Evolutionary conservation across 2,329 filamentous ascomycete genomes (phyloP), one percentile per base, ranked within the genome.

Genomic region (Acrocalymma vagum): DNA sequence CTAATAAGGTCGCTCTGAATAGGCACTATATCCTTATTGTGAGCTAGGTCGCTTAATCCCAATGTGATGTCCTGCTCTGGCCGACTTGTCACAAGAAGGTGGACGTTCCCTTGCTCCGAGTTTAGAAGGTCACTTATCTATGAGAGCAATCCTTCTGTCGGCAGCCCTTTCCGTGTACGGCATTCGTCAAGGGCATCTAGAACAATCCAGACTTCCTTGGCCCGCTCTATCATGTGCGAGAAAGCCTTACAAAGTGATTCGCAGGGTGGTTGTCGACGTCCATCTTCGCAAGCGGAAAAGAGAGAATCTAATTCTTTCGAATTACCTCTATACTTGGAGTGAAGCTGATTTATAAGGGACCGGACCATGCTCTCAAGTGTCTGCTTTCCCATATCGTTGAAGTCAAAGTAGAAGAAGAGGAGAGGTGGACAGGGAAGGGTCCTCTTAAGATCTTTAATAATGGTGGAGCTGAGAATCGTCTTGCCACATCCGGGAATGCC

Each of bases 401-500:
- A 38, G 35, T 66, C 64, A 29, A 72, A 73, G 41, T 67, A 71
- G 48, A 69, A 72, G 32, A 69, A 70, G 3, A 49, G 24, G 2
- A 49, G 22, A 18, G 3, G 21, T 20, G 6, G 27, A 21, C 5
- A 30, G 9, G 6, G 15, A n/a, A n/a, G n/a, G 13, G 15, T 17
- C 9, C 29, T 26, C 14, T 26, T 16, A 6, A 62, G 24, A 21
- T 60, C 31, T 35, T 63, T 33, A 18, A 70, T 59, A 24, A 72
- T 53, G 2, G 53, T 63, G 7, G 61, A 67, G 31, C 55, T 60
- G 5, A 72, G 55, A 34, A 72, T 46, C 3, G 66, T 70, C 36
- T 72, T 72, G 9, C 70, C 70, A 37, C 67, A 72, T 24, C 69
- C 69, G 3, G 67, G 51, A 31, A 66, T 66, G 4, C 69, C 65